phyloP scores from a whole-genome alignment of 345 rosid genomes.

The Eucalyptus sideroxylon region DNA sequence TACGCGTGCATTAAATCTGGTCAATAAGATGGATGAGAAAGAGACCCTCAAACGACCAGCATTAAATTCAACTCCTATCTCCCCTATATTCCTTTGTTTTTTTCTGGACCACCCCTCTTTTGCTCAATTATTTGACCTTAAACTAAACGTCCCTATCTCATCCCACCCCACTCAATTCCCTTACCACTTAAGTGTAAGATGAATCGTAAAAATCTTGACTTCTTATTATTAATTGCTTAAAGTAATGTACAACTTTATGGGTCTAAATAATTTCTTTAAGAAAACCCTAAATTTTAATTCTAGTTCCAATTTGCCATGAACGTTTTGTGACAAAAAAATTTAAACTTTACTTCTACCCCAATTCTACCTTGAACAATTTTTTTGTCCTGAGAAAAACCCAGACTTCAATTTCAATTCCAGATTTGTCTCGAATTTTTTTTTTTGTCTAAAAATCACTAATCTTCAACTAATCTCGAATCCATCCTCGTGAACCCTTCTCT shows the following conservation, averaged over 20 bases:
- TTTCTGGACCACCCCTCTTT: too few relatives aligned
- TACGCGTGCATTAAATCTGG: background rate
- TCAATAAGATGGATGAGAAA: background rate
- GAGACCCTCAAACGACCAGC: background rate
- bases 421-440: background rate
- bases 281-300: background rate
- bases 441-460: background rate
- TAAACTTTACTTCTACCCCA: background rate
- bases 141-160: background rate
- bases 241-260: background rate
- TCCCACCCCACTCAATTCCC: background rate
- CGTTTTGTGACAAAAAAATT: background rate
- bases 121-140: background rate
- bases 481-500: background rate
- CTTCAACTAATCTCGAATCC: background rate
- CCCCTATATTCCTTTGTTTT: too few relatives aligned
- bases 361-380: background rate
- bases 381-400: accelerated
- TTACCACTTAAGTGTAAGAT: background rate
- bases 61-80: background rate
- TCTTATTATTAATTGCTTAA: background rate
- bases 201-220: background rate
- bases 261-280: background rate
- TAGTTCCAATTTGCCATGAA: background rate
- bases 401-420: background rate